Evolutionary conservation across 257 asterid species (phyloP).

Genomic region (Sherardia arvensis): DNA sequence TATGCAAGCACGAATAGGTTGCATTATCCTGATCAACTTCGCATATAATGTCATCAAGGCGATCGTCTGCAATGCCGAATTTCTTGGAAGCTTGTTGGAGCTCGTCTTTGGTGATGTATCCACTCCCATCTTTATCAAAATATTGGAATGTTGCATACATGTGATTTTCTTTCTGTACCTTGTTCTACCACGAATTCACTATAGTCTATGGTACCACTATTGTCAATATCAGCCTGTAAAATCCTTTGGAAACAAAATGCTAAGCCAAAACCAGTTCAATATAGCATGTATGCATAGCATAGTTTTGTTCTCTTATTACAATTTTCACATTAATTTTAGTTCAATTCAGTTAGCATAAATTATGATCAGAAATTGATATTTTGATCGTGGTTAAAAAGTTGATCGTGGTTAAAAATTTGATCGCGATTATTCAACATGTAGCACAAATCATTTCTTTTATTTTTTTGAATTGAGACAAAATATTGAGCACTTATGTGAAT

Average conservation of each 20-base stretch:
- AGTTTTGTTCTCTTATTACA: neutral
- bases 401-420: no score
- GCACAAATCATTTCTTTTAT: no score
- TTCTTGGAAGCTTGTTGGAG: constrained; percentile 39
- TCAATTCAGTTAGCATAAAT: no score
- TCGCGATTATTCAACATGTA: no score
- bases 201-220: constrained; percentile 42
- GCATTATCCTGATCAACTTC: constrained; percentile 45
- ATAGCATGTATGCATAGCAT: neutral
- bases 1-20: no score
- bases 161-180: constrained; percentile 40
- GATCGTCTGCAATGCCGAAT: constrained; percentile 29
- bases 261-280: neutral
- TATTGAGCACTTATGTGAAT: no score
- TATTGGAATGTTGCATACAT: constrained; percentile 38
- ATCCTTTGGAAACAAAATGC: neutral
- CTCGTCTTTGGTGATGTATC: constrained; percentile 40
- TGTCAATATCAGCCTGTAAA: constrained; percentile 40
- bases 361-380: no score
- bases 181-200: constrained; percentile 37
- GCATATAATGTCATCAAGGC: constrained; percentile 32
- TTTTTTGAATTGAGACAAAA: no score
- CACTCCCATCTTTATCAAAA: constrained; percentile 45
- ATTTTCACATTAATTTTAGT: no score
- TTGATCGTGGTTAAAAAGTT: no score